A percentile compares a stretch with the other conserved stretches of the same genome.
Conservation (phyloP, 2,329 filamentous ascomycete species). For the Penicillium capsulatum region DNA sequence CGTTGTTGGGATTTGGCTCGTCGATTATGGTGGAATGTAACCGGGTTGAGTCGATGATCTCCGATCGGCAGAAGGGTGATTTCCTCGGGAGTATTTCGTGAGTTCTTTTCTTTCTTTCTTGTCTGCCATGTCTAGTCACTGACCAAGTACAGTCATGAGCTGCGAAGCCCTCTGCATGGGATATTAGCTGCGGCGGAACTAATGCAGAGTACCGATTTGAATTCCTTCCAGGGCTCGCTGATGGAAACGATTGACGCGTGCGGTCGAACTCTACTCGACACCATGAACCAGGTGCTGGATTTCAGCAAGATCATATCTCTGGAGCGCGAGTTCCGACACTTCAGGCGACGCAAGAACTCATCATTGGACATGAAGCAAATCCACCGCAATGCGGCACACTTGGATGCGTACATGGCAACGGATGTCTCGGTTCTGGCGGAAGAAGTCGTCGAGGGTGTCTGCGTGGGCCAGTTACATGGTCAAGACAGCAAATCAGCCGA, state of each 20-base stretch:
- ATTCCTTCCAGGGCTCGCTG: conserved; percentile 33
- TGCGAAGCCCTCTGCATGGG: conserved; percentile 10
- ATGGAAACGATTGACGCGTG: conserved; percentile 47
- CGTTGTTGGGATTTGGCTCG: conserved; percentile 33
- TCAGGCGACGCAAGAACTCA: conserved; percentile 3
- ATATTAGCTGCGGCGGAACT: conserved; percentile 11
- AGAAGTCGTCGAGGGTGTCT: conserved; percentile 53
- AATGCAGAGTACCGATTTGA: conserved; percentile 11
- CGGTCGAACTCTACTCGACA: conserved; percentile 47
- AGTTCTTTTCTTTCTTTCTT: not conserved
- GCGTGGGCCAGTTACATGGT: conserved; percentile 40
- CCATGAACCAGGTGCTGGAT: conserved; percentile 41
- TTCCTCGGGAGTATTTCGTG: conserved; percentile 49
- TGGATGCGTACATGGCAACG: conserved; percentile 29
- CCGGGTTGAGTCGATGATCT: conserved; percentile 30
- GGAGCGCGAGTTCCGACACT: conserved; percentile 18
- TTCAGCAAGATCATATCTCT: conserved; percentile 46
- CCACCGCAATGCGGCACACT: conserved; percentile 26
- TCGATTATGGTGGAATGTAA: conserved; percentile 37
- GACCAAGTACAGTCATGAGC: conserved; percentile 4
- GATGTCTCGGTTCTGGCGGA: conserved; percentile 47
- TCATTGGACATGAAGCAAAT: conserved; percentile 18
- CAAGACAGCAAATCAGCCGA: not conserved
- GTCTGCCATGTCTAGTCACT: not conserved
- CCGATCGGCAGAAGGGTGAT: conserved; percentile 47